Conservation (phyloP, 495 filamentous ascomycete genomes). For the Hypomontagnella monticulosa region DNA sequence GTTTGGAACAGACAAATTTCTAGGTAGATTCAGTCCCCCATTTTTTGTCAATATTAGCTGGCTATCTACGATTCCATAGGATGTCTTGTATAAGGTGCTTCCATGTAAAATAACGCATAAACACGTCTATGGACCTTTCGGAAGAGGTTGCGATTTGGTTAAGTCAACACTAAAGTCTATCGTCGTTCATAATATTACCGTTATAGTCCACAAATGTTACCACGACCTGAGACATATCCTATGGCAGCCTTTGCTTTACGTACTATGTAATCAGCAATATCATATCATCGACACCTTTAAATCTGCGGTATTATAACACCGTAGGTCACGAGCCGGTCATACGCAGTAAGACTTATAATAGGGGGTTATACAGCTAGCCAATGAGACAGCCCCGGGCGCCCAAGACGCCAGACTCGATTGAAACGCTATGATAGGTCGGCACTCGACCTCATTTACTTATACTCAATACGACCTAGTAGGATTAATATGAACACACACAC, state of each 20-base stretch:
- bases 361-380: slow-evolving; percentile 25
- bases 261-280: neutral
- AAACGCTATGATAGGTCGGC: slow-evolving; percentile 33
- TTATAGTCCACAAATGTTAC: too few relatives aligned
- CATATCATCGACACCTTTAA: neutral
- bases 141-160: too few relatives aligned
- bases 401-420: slow-evolving; percentile 3
- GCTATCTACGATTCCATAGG: too few relatives aligned
- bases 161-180: too few relatives aligned
- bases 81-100: too few relatives aligned
- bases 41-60: neutral
- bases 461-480: slow-evolving; percentile 9
- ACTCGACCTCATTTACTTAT: neutral
- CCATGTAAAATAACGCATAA: too few relatives aligned
- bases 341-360: slow-evolving; percentile 9
- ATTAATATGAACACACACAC: neutral
- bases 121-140: too few relatives aligned
- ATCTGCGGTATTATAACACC: neutral
- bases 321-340: neutral
- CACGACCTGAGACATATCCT: too few relatives aligned
- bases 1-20: neutral
- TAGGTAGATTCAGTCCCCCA: neutral
- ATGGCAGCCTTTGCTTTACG: too few relatives aligned
- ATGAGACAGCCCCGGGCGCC: slow-evolving; percentile 19
- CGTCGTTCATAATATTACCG: too few relatives aligned